Evolutionary conservation across 2,329 filamentous ascomycete genomes (phyloP), one percentile per base, ranked within the genome.

Genomic region (Aspergillus aculeatus): DNA sequence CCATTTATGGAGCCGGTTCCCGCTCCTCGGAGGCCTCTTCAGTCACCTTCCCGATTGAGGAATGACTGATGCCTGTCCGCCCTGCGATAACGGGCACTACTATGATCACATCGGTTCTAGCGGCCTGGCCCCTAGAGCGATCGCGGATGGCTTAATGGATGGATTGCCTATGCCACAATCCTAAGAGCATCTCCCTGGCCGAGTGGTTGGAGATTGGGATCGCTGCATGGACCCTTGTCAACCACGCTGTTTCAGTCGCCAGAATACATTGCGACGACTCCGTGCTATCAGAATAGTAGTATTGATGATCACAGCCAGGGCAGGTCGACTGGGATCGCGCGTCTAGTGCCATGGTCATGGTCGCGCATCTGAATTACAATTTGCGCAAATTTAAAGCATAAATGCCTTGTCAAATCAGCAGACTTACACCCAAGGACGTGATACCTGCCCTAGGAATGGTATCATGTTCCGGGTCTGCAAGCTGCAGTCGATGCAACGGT

Each of bases 1-100:
- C 48, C 58, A 53, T 57, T 49, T 47, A 56, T 56, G 59, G 58
- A 29, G 56, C 51, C 16, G 9, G 6, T 44, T n/a, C 38, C 38
- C 38, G 38, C 38, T 19, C 6, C 38, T 44, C 38, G 38, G 38
- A 5, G 57, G 19, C 52, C 41, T 24, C 54, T 57, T 67, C 57
- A 66, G 64, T 61, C 64, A 63, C 65, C 65, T 66, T 64, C 64
- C 66, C 64, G 66, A 60, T 59, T 53, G 54, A 60, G 54, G 32
- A 52, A 47, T 23, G 50, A 54, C 12, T 29, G 50, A 55, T 55
- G 53, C 53, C 53, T 55, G 53, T 55, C 26, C 9, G 26, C 26
- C 26, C 7, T 29, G 26, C 26, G n/a, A 23, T 31, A 55, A 29
- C 50, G 19, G 26, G n/a, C 38, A 38, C 31, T 35, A 21, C 12